Evolutionary conservation across 805 yeast species (phyloP).

Genomic region (Lipomyces sp.): DNA sequence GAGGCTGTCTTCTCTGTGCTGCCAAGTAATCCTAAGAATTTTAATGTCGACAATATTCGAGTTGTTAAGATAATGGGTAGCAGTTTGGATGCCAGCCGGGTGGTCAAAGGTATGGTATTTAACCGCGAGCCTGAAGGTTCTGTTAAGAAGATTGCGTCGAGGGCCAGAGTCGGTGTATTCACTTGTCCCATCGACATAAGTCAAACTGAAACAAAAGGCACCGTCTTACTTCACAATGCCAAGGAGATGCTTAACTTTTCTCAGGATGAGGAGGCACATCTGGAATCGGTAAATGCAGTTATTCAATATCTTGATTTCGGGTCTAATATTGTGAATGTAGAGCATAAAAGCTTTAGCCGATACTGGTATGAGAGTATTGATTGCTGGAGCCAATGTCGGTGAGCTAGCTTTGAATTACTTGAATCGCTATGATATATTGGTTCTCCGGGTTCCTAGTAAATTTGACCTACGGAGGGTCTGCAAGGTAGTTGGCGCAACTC

Average conservation of each 20-base stretch:
- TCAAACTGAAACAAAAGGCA: constrained; percentile 97
- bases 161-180: constrained; percentile 86
- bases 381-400: constrained; percentile 95
- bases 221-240: constrained; percentile 93
- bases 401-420: constrained; percentile 91
- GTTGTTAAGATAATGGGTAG: constrained; percentile 98
- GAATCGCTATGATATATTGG: constrained; percentile 82
- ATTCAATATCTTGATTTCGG: background rate
- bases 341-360: constrained; percentile 80
- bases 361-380: constrained; percentile 82
- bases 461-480: constrained; percentile 92
- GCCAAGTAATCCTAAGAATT: constrained; percentile 66
- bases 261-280: constrained; percentile 93
- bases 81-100: constrained; percentile 70
- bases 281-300: constrained; percentile 58
- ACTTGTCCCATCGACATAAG: constrained; percentile 95
- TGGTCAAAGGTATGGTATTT: constrained; percentile 96
- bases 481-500: constrained; percentile 97
- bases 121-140: constrained; percentile 90
- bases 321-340: constrained; percentile 10
- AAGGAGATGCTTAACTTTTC: constrained; percentile 95
- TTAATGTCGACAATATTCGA: constrained; percentile 91
- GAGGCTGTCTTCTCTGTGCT: constrained; percentile 82
- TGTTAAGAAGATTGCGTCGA: constrained; percentile 62
- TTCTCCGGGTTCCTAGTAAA: constrained; percentile 88